A percentile compares a stretch with the other conserved stretches of the same genome.
Conservation (phyloP, 2,329 filamentous ascomycete species). For the Penicillium sp. region DNA sequence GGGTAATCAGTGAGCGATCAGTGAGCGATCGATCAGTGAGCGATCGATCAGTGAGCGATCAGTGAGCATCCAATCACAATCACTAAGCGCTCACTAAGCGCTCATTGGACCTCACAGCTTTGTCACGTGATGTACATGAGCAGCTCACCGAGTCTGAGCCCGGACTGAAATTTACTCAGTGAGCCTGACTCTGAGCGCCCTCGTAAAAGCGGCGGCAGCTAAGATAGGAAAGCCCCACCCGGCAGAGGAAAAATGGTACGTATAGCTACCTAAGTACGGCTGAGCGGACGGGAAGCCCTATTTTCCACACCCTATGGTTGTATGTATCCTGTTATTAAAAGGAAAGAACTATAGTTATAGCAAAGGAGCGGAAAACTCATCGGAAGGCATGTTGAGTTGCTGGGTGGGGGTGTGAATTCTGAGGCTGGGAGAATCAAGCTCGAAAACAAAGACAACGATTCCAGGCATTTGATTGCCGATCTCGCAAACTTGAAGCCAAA, state of each 20-base stretch:
- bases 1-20: neutral
- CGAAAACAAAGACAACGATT: too few species aligned
- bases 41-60: neutral
- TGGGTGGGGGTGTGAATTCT: too few species aligned
- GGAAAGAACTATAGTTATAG: too few species aligned
- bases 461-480: too few species aligned
- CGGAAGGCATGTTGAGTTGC: too few species aligned
- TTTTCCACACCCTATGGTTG: too few species aligned
- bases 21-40: neutral
- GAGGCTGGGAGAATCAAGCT: too few species aligned
- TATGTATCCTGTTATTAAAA: too few species aligned
- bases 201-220: neutral
- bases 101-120: neutral
- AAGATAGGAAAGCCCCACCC: neutral
- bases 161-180: neutral
- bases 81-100: neutral
- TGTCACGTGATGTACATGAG: neutral
- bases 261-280: neutral
- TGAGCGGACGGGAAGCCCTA: too few species aligned
- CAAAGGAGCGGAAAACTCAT: too few species aligned
- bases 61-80: neutral
- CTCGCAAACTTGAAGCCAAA: too few species aligned
- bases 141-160: neutral
- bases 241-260: neutral
- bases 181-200: neutral